A percentile compares a stretch with the other conserved stretches of the same genome.
phyloP scores from a whole-genome alignment of 768 basidiomycete species.

The Suillus brevipes region DNA sequence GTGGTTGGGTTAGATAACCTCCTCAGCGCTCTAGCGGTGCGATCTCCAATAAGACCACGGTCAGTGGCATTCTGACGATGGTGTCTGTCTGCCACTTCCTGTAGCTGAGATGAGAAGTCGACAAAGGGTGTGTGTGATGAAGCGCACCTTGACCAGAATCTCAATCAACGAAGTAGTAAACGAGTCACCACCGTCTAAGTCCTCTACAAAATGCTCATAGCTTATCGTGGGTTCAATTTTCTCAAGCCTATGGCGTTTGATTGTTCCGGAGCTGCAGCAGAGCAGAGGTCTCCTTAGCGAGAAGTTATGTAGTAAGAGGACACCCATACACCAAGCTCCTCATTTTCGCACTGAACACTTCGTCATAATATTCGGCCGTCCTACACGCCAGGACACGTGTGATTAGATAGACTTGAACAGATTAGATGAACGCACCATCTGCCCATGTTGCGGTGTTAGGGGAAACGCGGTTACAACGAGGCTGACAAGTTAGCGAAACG shows the following conservation, averaged over 20 bases:
- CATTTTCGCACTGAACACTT: conserved; percentile 72
- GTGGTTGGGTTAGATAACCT: conserved; percentile 53
- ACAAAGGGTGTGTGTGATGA: background rate
- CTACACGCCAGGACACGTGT: conserved; percentile 37
- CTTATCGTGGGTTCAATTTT: conserved; percentile 62
- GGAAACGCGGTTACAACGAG: conserved; percentile 24
- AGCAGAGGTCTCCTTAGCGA: conserved; percentile 6
- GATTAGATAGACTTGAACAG: conserved; percentile 5
- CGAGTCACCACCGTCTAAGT: conserved; percentile 76
- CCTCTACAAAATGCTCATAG: conserved; percentile 75
- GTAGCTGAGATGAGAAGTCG: conserved; percentile 9
- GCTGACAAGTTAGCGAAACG: conserved; percentile 20
- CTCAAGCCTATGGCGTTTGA: conserved; percentile 67
- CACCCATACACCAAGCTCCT: conserved; percentile 71
- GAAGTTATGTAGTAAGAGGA: conserved; percentile 1
- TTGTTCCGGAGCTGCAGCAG: conserved; percentile 61
- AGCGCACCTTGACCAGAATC: conserved; percentile 72
- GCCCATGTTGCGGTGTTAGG: conserved; percentile 49
- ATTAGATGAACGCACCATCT: conserved; percentile 52
- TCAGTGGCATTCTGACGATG: conserved; percentile 53
- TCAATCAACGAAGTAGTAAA: conserved; percentile 78
- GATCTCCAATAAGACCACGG: conserved; percentile 61
- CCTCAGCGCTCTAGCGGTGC: conserved; percentile 63
- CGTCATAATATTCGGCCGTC: conserved; percentile 72
- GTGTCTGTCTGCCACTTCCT: conserved; percentile 80